Percentiles rank a stretch among this genome's conserved stretches.
Evolutionary conservation across 495 filamentous ascomycete genomes (phyloP).

Genomic region (Friedmanniomyces simplex): DNA sequence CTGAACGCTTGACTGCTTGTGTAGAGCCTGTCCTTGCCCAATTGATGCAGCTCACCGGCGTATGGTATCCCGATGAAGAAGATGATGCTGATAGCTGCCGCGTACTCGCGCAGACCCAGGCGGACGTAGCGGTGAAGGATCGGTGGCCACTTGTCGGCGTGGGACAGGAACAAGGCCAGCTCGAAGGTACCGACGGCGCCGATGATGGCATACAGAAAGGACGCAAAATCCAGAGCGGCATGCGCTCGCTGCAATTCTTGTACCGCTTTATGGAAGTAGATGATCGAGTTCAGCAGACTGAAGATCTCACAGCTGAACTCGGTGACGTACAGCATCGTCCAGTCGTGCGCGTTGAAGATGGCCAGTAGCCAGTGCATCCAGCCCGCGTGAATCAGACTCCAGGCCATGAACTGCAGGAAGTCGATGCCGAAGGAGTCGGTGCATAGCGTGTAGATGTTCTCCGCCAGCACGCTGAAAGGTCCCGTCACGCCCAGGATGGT

Average conservation of each 20-base stretch:
- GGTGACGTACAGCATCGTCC: conserved; percentile 31
- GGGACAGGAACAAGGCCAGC: conserved; percentile 33
- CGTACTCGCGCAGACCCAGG: conserved; percentile 33
- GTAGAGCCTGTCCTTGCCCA: conserved; percentile 28
- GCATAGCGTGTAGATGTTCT: conserved; percentile 33
- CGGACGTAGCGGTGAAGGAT: conserved; percentile 30
- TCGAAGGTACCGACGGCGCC: conserved; percentile 58
- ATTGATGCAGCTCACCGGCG: conserved; percentile 14
- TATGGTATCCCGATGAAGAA: conserved; percentile 27
- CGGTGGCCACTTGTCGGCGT: conserved; percentile 27
- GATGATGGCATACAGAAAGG: conserved; percentile 61
- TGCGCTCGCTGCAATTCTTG: conserved; percentile 9
- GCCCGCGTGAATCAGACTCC: conserved; percentile 58
- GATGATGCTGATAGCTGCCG: conserved; percentile 25
- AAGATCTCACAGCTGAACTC: conserved; percentile 34
- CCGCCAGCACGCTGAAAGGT: conserved; percentile 37
- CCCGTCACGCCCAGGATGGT: conserved; percentile 27
- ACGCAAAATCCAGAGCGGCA: conserved; percentile 48
- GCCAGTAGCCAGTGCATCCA: conserved; percentile 39
- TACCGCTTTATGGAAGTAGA: conserved; percentile 26
- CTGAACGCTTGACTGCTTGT: conserved; percentile 55
- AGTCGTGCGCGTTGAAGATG: conserved; percentile 31
- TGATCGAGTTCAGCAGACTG: conserved; percentile 34
- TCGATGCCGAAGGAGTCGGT: conserved; percentile 10
- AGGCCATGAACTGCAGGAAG: conserved; percentile 53